A percentile compares a stretch with the other conserved stretches of the same genome.
Conservation (phyloP, 1,284 basidiomycete species). For the Austroboletus rostrupii region DNA sequence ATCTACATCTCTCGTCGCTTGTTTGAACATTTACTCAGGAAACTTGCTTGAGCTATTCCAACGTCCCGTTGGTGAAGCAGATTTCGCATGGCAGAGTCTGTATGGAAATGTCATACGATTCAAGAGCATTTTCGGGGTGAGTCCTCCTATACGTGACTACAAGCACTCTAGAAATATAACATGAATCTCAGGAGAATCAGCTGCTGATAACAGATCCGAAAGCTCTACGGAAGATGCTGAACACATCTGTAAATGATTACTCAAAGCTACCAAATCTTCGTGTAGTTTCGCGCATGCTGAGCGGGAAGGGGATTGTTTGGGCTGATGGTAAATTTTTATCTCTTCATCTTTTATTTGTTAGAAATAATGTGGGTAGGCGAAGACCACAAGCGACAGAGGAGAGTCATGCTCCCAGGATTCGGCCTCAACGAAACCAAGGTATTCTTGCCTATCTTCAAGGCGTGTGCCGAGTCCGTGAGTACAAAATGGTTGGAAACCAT, state of each 20-base stretch:
- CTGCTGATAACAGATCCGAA: slow-evolving; percentile 37
- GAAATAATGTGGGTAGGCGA: slow-evolving; percentile 30
- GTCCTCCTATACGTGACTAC: not conserved
- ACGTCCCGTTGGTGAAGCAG: slow-evolving; percentile 25
- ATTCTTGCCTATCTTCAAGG: slow-evolving; percentile 35
- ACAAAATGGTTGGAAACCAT: slow-evolving; percentile 42
- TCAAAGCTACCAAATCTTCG: slow-evolving; percentile 33
- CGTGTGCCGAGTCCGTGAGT: slow-evolving; percentile 22
- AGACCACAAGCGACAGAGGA: slow-evolving; percentile 41
- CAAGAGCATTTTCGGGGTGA: slow-evolving; percentile 25
- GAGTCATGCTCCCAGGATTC: slow-evolving; percentile 42
- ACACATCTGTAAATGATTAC: slow-evolving; percentile 37
- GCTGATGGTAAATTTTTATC: slow-evolving; percentile 34
- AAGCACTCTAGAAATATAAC: not conserved
- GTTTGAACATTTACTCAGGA: slow-evolving; percentile 8
- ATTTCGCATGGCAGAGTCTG: slow-evolving; percentile 31
- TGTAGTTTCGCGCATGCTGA: slow-evolving; percentile 26
- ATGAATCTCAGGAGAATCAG: slow-evolving; percentile 19
- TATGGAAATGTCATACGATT: slow-evolving; percentile 31
- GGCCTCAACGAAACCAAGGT: slow-evolving; percentile 34
- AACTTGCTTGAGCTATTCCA: slow-evolving; percentile 26
- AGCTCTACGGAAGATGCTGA: slow-evolving; percentile 42
- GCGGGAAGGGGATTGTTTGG: slow-evolving; percentile 36
- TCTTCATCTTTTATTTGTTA: not conserved
- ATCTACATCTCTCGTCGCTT: too few species aligned